Evolutionary conservation across 129 eudicot genomes (phyloP), one percentile per base, ranked within the genome.

Genomic region (Flaveria sonorensis): DNA sequence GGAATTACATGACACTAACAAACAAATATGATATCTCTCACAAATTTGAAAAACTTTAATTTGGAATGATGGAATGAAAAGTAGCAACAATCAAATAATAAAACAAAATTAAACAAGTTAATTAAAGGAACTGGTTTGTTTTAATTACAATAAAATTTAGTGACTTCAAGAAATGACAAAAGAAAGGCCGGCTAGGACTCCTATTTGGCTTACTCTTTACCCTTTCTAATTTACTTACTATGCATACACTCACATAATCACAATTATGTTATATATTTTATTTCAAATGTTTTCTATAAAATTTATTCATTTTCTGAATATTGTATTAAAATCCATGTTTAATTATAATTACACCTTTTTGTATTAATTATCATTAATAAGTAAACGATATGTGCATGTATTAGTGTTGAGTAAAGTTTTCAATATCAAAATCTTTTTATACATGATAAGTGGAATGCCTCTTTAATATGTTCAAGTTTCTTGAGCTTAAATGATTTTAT

Each of bases 171-270:
- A 71, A 71, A 68, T 24, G 90, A 86, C 89, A 86, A 90, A 81
- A 12, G 0, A 28, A 19, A 32, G 90, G 92, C 89, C 96, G 92
- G 92, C 96, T 86, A 82, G 81, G 89, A 68, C 92, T 82, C 85
- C 84, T 77, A 32, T 82, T 88, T 86, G 86, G 87, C 88, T 79
- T 83, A 81, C 85, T 85, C 88, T 71, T 81, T 79, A 76, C 83
- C 83, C 73, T 79, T 76, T 45, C 51, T 76, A 55, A 76, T 36
- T 47, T 62, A 71, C 45, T 10, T 71, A 79, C 21, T 30, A 46
- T 15, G 26, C 40, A 63, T 63, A 6, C 69, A 64, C 21, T 14
- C 14, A 2, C 23, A 26, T 64, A 32, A 32, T 39, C 11, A 30
- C 16, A 62, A 24, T 10, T 59, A 10, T 21, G 14, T 23, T 21